phyloP scores from a whole-genome alignment of 1,139 yeast genomes.

The Hemisphaericaspora xylanilytica region DNA sequence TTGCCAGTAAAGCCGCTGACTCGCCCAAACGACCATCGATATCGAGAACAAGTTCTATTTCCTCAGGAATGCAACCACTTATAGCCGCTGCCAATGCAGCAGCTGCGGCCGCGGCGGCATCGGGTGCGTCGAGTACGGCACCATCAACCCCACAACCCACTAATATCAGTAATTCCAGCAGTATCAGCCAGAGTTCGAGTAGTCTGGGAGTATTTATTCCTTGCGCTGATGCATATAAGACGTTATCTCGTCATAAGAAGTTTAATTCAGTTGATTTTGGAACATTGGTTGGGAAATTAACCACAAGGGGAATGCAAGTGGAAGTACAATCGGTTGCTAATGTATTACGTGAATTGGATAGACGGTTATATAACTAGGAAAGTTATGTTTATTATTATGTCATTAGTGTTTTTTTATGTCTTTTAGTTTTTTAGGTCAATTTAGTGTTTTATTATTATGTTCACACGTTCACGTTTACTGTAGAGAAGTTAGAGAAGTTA shows the following conservation, averaged over 20 bases:
- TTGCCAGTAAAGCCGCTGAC: slow-evolving; percentile 51
- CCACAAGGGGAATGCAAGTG: slow-evolving; percentile 83
- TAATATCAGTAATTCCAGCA: slow-evolving; percentile 13
- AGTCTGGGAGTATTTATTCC: slow-evolving; percentile 59
- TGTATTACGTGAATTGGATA: slow-evolving; percentile 74
- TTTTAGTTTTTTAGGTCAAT: background rate
- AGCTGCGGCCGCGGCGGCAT: background rate
- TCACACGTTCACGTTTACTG: background rate
- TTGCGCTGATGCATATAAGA: slow-evolving; percentile 84
- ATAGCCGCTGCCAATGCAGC: slow-evolving; percentile 8
- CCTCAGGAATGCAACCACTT: slow-evolving; percentile 12
- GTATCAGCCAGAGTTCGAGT: slow-evolving; percentile 11
- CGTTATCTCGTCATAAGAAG: slow-evolving; percentile 75
- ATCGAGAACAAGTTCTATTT: slow-evolving; percentile 13
- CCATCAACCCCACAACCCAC: slow-evolving; percentile 11
- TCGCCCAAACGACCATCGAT: slow-evolving; percentile 9
- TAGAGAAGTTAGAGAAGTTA: background rate
- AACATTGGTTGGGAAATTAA: slow-evolving; percentile 68
- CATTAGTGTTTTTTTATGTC: slow-evolving; percentile 1
- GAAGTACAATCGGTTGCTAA: slow-evolving; percentile 86
- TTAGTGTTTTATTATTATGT: background rate
- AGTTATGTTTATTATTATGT: background rate
- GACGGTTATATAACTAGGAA: slow-evolving; percentile 52
- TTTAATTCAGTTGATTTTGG: slow-evolving; percentile 72
- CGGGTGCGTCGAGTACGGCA: slow-evolving; percentile 6